Conservation (phyloP, 164 flowering plant species). For the Buxus sempervirens region DNA sequence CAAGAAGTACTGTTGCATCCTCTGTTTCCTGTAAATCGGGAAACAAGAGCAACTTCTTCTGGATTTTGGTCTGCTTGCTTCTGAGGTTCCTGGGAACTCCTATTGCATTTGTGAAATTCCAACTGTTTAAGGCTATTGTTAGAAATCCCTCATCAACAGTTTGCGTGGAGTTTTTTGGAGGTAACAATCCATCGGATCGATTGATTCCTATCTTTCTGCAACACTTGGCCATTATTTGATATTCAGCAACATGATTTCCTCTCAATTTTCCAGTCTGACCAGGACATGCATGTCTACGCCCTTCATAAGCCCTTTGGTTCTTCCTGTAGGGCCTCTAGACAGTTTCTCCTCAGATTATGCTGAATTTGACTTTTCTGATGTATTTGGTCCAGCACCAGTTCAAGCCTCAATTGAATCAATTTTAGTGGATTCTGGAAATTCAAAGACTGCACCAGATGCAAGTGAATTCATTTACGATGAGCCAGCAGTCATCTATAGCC, state of each 20-base stretch:
- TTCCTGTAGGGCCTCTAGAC: background rate
- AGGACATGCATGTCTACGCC: background rate
- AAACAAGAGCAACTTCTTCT: conserved; percentile 65
- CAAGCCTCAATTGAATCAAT: background rate
- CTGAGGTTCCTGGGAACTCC: conserved; percentile 62
- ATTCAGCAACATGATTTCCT: conserved; percentile 54
- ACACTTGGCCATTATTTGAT: background rate
- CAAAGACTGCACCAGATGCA: conserved; percentile 8
- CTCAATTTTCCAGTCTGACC: conserved; percentile 26
- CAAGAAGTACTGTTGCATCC: conserved; percentile 56
- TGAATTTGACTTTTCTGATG: background rate
- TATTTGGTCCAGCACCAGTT: background rate
- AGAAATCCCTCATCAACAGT: conserved; percentile 44
- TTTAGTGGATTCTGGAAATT: conserved; percentile 6
- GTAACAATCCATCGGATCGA: conserved; percentile 17
- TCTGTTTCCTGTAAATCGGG: conserved; percentile 84
- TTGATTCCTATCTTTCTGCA: conserved; percentile 10
- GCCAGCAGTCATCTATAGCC: conserved; percentile 33
- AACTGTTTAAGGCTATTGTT: conserved; percentile 58
- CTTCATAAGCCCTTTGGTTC: background rate
- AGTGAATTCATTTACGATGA: conserved; percentile 30
- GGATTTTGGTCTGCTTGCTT: conserved; percentile 63
- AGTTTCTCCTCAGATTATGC: background rate
- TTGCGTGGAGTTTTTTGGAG: conserved; percentile 15
- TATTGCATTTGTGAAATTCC: conserved; percentile 43